Conservation (phyloP, 2,329 filamentous ascomycete species). For the Colletotrichum destructivum region DNA sequence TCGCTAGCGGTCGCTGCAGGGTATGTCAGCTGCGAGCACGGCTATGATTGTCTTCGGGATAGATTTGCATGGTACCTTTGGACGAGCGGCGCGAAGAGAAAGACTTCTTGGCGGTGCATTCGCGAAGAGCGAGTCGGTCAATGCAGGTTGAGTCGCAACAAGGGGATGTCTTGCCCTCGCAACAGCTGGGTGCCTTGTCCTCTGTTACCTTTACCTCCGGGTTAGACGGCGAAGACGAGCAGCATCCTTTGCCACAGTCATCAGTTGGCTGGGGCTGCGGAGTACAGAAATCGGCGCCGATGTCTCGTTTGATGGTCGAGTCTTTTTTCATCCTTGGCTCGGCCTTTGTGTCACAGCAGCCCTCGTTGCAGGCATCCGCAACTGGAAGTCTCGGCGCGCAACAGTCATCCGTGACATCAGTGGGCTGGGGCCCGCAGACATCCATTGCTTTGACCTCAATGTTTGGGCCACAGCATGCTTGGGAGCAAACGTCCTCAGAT, state of each 20-base stretch:
- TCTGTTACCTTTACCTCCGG: neutral
- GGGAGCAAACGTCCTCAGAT: neutral
- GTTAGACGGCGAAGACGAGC: conserved; percentile 1
- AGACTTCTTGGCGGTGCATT: conserved; percentile 49
- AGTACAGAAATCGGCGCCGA: neutral
- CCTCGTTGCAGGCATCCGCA: neutral
- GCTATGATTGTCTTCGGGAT: no score
- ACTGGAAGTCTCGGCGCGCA: neutral
- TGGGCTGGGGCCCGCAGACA: neutral
- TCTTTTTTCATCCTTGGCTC: no score
- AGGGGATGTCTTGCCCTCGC: conserved; percentile 56
- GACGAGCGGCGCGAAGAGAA: conserved; percentile 23
- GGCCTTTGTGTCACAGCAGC: neutral
- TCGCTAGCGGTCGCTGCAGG: conserved; percentile 2
- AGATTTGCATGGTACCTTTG: conserved; percentile 1
- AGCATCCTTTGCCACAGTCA: conserved; percentile 26
- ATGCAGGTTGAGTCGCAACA: conserved; percentile 62
- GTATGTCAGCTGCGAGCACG: neutral
- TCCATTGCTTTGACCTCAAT: neutral
- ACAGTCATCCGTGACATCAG: neutral
- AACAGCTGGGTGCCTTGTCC: conserved; percentile 53
- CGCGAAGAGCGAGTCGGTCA: conserved; percentile 60
- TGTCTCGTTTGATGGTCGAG: neutral
- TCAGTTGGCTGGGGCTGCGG: neutral
- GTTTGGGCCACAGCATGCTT: neutral